phyloP scores from a whole-genome alignment of 129 eudicot genomes.

The Helichrysum umbraculigerum region DNA sequence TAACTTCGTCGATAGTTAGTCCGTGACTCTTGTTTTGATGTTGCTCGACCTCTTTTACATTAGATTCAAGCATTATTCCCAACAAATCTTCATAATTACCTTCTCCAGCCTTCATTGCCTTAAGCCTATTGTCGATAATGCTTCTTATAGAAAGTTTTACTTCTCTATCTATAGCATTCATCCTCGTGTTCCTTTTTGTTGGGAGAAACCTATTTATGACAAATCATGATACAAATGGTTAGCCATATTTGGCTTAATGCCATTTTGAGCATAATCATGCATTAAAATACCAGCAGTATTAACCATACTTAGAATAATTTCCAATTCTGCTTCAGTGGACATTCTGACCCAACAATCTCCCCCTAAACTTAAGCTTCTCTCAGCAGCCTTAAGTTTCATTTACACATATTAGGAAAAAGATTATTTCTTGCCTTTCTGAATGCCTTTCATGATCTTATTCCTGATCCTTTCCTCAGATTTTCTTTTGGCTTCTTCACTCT shows the following conservation, averaged over 20 bases:
- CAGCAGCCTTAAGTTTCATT: too few relatives aligned
- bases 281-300: too few relatives aligned
- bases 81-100: constrained; percentile 28
- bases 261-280: neutral
- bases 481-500: too few relatives aligned
- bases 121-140: constrained; percentile 28
- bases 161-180: constrained; percentile 38
- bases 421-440: too few relatives aligned
- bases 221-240: neutral
- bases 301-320: too few relatives aligned
- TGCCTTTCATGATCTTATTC: too few relatives aligned
- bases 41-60: constrained; percentile 28
- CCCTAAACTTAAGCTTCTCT: too few relatives aligned
- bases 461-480: too few relatives aligned
- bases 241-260: neutral
- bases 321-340: too few relatives aligned
- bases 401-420: too few relatives aligned
- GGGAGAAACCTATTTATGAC: constrained; percentile 33
- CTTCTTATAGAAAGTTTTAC: constrained; percentile 14
- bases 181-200: constrained; percentile 43
- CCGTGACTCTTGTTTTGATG: constrained; percentile 30
- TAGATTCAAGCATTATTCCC: constrained; percentile 38
- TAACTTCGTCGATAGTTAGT: constrained; percentile 35
- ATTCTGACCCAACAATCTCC: too few relatives aligned
- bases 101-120: constrained; percentile 31